Conservation (phyloP, 169 alveolate species). For the Prorocentrum cordatum region DNA sequence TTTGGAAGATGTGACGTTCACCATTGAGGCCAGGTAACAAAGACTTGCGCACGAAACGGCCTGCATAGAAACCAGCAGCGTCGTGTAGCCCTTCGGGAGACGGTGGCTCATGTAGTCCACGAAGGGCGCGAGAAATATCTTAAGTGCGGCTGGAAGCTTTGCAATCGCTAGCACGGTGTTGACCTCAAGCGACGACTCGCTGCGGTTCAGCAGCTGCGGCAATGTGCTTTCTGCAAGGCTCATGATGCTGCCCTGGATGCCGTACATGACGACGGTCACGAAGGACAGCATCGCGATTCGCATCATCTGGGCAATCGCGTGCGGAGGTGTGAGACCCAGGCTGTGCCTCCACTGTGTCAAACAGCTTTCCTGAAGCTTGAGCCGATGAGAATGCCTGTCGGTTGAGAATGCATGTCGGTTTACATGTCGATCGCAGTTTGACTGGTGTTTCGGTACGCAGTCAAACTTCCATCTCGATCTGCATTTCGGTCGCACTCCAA, state of each 20-base stretch:
- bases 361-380: no score
- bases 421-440: no score
- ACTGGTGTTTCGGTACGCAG: no score
- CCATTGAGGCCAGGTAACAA: not conserved
- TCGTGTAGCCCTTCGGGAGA: not conserved
- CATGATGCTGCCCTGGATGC: not conserved
- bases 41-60: not conserved
- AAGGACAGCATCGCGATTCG: no score
- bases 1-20: not conserved
- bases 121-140: not conserved
- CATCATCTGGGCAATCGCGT: no score
- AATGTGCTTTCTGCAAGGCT: not conserved
- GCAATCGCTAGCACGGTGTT: not conserved
- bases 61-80: not conserved
- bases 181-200: not conserved
- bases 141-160: not conserved
- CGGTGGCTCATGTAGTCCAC: not conserved
- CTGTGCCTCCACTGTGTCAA: no score
- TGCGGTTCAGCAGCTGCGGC: not conserved
- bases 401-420: no score
- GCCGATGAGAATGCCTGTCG: no score
- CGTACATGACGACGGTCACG: not conserved
- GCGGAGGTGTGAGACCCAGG: no score
- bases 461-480: no score
- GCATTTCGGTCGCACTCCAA: no score